Evolutionary conservation across 805 yeast species (phyloP).

Genomic region (Wickerhamomyces kurtzmanii): DNA sequence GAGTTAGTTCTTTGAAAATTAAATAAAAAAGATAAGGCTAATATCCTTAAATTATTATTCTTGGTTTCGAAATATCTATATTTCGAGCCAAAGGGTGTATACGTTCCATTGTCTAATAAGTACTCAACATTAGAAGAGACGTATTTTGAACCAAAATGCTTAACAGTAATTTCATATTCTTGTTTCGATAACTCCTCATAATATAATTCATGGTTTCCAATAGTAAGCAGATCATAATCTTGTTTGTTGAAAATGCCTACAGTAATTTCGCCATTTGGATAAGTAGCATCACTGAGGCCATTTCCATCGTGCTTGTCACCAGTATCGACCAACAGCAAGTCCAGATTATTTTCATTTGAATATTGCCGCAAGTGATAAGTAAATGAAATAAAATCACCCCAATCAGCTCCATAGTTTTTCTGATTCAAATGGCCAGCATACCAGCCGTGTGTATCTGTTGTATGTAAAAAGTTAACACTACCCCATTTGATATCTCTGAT

Average conservation of each 20-base stretch:
- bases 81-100: slow-evolving; percentile 60
- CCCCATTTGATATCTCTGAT: slow-evolving; percentile 57
- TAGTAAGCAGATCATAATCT: slow-evolving; percentile 69
- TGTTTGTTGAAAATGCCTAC: slow-evolving; percentile 51
- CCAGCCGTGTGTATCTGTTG: slow-evolving; percentile 99
- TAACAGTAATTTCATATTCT: slow-evolving; percentile 55
- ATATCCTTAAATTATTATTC: slow-evolving; percentile 35
- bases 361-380: slow-evolving; percentile 33
- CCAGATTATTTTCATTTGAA: slow-evolving; percentile 40
- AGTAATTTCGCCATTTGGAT: slow-evolving; percentile 59
- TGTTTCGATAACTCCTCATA: slow-evolving; percentile 48
- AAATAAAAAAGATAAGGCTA: slow-evolving; percentile 74
- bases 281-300: slow-evolving; percentile 75
- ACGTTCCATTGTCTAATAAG: slow-evolving; percentile 26
- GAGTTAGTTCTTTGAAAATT: slow-evolving; percentile 56
- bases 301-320: slow-evolving; percentile 96
- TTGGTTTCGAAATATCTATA: slow-evolving; percentile 59
- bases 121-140: slow-evolving; percentile 67
- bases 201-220: slow-evolving; percentile 91
- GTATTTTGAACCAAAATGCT: slow-evolving; percentile 52
- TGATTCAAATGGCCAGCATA: slow-evolving; percentile 82
- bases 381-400: slow-evolving; percentile 88
- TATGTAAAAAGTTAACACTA: slow-evolving; percentile 75
- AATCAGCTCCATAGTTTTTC: slow-evolving; percentile 67
- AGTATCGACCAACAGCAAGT: slow-evolving; percentile 69